These are phyloP conservation scores for Vigna angularis DNA, from an alignment of 306 rosid genomes.

Conservation along the genomic window DNA sequence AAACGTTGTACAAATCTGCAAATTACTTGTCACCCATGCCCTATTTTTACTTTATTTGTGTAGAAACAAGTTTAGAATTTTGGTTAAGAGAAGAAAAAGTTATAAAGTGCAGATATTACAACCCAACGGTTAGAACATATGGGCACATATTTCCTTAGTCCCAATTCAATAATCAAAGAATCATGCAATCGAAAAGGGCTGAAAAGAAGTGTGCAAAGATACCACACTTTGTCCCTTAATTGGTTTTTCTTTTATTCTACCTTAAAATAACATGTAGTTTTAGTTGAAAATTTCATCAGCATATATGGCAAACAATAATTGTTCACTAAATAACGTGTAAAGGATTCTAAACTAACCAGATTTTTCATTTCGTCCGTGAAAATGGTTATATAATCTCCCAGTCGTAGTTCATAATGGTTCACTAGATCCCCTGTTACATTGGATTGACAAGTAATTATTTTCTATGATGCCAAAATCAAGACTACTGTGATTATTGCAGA, in stretches of 20 bases:
- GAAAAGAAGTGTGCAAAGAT: no score
- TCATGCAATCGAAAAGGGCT: no score
- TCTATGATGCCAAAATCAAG: not conserved
- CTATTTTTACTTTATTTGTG: not conserved
- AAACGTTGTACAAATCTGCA: no score
- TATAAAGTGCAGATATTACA: no score
- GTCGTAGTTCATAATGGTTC: constrained; percentile 47
- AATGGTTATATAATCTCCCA: constrained; percentile 64
- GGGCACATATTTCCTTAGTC: no score
- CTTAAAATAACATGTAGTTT: not conserved
- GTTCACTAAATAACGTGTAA: constrained; percentile 19
- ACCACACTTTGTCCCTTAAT: no score
- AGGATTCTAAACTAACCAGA: constrained; percentile 60
- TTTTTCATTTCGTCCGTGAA: constrained; percentile 60
- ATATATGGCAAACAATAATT: not conserved
- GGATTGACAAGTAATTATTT: not conserved
- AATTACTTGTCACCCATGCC: not conserved
- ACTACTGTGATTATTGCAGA: not conserved
- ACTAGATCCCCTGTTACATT: constrained; percentile 61
- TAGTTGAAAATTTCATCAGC: not conserved
- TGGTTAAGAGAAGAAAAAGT: no score
- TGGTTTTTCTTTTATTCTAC: not conserved
- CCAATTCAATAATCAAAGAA: no score
- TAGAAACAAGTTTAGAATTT: not conserved
- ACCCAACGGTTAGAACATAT: no score